Evolutionary conservation across 2,329 filamentous ascomycete species (phyloP), one percentile per base, ranked within the genome.

Genomic region (Xylaria sp.): DNA sequence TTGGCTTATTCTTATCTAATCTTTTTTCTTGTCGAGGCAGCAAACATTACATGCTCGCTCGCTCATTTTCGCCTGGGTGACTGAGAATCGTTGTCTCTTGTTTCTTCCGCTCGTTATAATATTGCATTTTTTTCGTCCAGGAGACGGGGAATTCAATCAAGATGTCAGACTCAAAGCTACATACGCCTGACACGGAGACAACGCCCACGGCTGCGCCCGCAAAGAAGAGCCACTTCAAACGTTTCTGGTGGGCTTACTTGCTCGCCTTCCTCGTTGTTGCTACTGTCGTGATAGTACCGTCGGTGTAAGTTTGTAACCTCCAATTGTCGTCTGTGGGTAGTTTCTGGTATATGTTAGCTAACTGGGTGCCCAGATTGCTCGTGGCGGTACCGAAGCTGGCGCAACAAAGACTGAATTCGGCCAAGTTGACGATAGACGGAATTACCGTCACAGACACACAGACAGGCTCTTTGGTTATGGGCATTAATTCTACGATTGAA

Each of bases 201-300:
- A 48, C n/a, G 40, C 42, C 28, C 9, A 15, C 26, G 11, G 53
- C 59, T 42, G 46, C 63, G 15, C 56, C 67, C 31, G 77, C 77
- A 36, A 80, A 81, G 71, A 79, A 80, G 64, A 80, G 82, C 56
- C 86, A 88, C 76, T 85, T 84, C 77, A 83, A 79, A 75, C 83
- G 81, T 72, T 89, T 86, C 73, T 91, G 89, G 89, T 91, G 89
- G 88, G 74, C 83, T 70, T 83, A 89, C 73, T 77, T 90, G 67
- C 80, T 90, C 66, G 76, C 82, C 17, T 77, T 88, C 60, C 75
- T 85, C 65, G 72, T 83, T 68, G 78, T 88, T 53, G 77, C 64
- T 20, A 59, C 85, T 51, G 81, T 88, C 40, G 78, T 91, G 15
- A 80, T 89, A 44, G 84, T 91, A 20, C 82, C 87, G 46, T 80